phyloP scores from a whole-genome alignment of 2,329 filamentous ascomycete species.

The Ilyonectria destructans region DNA sequence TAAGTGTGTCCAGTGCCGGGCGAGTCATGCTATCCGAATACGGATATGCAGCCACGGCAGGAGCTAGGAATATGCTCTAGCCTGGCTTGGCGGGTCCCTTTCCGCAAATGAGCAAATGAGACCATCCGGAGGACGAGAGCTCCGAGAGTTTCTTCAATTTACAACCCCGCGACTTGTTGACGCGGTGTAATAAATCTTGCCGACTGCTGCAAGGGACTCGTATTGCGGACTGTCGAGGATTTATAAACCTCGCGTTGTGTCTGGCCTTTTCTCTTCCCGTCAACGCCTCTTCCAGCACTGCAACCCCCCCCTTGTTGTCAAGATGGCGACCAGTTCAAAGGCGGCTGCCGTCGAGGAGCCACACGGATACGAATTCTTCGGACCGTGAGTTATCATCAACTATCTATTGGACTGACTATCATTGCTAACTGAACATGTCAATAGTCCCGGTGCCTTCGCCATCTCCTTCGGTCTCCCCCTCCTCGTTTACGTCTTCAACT shows the following conservation, averaged over 20 bases:
- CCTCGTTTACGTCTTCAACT: conserved; percentile 84
- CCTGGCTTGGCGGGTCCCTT: conserved; percentile 17
- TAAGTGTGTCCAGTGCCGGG: neutral
- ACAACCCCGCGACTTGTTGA: conserved; percentile 25
- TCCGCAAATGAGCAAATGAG: conserved; percentile 35
- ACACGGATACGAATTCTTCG: conserved; percentile 68
- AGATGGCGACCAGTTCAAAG: conserved; percentile 55
- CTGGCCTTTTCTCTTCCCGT: conserved; percentile 6
- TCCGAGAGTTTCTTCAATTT: conserved; percentile 36
- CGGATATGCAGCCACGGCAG: conserved; percentile 7
- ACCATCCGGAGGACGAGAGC: conserved; percentile 46
- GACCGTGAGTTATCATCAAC: conserved; percentile 61
- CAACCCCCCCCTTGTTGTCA: conserved; percentile 24
- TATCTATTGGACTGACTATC: neutral
- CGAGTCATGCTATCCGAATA: conserved; percentile 26
- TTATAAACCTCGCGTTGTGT: conserved; percentile 19
- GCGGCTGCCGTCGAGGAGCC: conserved; percentile 45
- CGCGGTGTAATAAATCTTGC: conserved; percentile 27
- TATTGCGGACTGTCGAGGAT: neutral
- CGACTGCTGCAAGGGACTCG: conserved; percentile 1
- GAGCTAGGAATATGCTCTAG: conserved; percentile 14
- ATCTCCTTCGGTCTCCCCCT: conserved; percentile 88
- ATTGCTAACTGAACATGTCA: conserved; percentile 23
- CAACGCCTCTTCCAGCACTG: conserved; percentile 23
- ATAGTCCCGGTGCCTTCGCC: conserved; percentile 80